Evolutionary conservation across 441 rosid genomes (phyloP).

Genomic region (Cnidoscolus chayamansa): DNA sequence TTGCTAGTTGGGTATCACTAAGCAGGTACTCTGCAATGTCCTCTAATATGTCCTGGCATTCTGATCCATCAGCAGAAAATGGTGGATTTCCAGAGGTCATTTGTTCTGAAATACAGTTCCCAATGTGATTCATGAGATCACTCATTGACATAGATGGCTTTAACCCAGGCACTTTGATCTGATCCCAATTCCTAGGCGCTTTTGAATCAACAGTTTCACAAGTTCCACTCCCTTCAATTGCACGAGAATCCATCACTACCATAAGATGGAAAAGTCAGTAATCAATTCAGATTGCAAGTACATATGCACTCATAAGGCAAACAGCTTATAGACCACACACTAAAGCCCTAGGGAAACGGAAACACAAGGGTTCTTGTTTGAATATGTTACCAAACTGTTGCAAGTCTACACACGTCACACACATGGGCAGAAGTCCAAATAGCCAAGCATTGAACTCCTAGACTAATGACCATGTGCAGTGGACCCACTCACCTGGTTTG

Average conservation of each 20-base stretch:
- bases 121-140: constrained; percentile 78
- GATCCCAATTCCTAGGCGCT: constrained; percentile 61
- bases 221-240: constrained; percentile 58
- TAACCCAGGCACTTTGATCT: constrained; percentile 81
- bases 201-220: constrained; percentile 59
- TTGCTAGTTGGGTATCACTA: constrained; percentile 65
- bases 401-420: too few relatives aligned
- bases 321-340: background rate
- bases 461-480: too few relatives aligned
- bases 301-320: background rate
- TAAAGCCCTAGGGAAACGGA: background rate
- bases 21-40: constrained; percentile 78
- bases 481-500: too few relatives aligned
- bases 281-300: constrained; percentile 1
- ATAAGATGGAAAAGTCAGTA: constrained; percentile 21
- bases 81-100: constrained; percentile 46
- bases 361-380: too few relatives aligned
- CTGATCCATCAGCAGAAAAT: constrained; percentile 37
- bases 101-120: constrained; percentile 64
- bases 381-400: too few relatives aligned
- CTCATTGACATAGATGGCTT: constrained; percentile 83
- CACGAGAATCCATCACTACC: constrained; percentile 61
- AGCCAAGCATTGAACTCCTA: too few relatives aligned
- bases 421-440: too few relatives aligned
- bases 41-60: constrained; percentile 53